phyloP scores from a whole-genome alignment of 495 filamentous ascomycete species.

The Aspergillus sclerotiicarbonarius region DNA sequence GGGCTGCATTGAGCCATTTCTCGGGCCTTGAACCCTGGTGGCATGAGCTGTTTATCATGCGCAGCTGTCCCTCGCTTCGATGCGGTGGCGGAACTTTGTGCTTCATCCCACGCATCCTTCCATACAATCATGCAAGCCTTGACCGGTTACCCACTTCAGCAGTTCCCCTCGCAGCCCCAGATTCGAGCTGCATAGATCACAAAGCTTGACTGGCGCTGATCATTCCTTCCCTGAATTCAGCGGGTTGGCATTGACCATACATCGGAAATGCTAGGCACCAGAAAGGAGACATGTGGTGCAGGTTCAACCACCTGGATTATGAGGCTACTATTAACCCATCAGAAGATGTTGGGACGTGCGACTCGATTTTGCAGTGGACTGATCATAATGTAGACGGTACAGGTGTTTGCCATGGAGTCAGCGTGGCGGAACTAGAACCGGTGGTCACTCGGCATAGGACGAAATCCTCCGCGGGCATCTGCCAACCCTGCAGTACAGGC shows the following conservation, averaged over 20 bases:
- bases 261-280: background rate
- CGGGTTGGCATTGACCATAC: background rate
- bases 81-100: background rate
- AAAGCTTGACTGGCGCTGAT: constrained; percentile 18
- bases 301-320: background rate
- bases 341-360: background rate
- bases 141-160: constrained; percentile 7
- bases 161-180: constrained; percentile 4
- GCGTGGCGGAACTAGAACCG: background rate
- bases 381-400: background rate
- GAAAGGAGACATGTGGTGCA: background rate
- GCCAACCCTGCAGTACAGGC: background rate
- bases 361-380: background rate
- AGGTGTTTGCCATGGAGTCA: background rate
- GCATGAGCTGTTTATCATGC: background rate
- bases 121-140: constrained; percentile 2
- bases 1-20: background rate
- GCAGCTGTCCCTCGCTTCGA: background rate
- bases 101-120: background rate
- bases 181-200: constrained; percentile 14
- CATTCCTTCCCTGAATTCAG: constrained; percentile 4
- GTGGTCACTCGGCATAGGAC: background rate
- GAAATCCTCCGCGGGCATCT: background rate
- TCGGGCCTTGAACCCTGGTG: background rate
- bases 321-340: background rate